phyloP scores from a whole-genome alignment of 2,329 filamentous ascomycete genomes.

The Trichoderma sp. region DNA sequence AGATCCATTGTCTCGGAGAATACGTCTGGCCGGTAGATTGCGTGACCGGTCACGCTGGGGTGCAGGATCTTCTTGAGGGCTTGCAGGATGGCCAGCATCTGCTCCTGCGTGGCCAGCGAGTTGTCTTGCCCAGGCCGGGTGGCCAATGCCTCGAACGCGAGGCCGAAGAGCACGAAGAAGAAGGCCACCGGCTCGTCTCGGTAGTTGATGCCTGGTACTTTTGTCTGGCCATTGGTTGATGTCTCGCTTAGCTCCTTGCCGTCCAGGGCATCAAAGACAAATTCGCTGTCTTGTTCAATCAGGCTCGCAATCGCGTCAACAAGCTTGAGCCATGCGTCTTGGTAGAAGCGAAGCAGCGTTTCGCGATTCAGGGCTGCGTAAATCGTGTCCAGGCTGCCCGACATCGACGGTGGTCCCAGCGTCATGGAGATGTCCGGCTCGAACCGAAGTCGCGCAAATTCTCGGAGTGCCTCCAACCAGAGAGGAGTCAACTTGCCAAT shows the following conservation, averaged over 20 bases:
- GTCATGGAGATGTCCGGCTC: slow-evolving; percentile 97
- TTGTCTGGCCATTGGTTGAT: slow-evolving; percentile 55
- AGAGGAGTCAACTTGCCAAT: slow-evolving; percentile 87
- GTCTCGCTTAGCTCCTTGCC: slow-evolving; percentile 67
- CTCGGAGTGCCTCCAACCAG: slow-evolving; percentile 89
- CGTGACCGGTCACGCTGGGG: slow-evolving; percentile 91
- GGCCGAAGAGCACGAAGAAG: slow-evolving; percentile 96
- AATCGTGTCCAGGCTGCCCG: slow-evolving; percentile 86
- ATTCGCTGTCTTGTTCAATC: slow-evolving; percentile 96
- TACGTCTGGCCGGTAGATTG: slow-evolving; percentile 92
- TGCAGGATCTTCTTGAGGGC: slow-evolving; percentile 94
- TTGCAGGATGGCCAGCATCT: slow-evolving; percentile 84
- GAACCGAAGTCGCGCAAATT: slow-evolving; percentile 90
- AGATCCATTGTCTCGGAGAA: slow-evolving; percentile 98
- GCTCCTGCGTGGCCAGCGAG: slow-evolving; percentile 68
- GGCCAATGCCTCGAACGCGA: slow-evolving; percentile 93
- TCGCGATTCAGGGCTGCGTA: slow-evolving; percentile 94
- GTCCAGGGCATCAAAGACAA: slow-evolving; percentile 95
- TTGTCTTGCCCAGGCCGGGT: slow-evolving; percentile 63
- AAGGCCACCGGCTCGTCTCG: slow-evolving; percentile 97
- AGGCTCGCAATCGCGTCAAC: slow-evolving; percentile 96
- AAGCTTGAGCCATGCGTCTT: slow-evolving; percentile 94
- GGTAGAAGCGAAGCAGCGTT: slow-evolving; percentile 91
- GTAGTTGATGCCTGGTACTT: slow-evolving; percentile 87
- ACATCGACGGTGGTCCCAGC: slow-evolving; percentile 76